Evolutionary conservation across 176 grass and related monocot genomes (phyloP), one percentile per base, ranked within the genome.

Genomic region (Oryza australiensis): DNA sequence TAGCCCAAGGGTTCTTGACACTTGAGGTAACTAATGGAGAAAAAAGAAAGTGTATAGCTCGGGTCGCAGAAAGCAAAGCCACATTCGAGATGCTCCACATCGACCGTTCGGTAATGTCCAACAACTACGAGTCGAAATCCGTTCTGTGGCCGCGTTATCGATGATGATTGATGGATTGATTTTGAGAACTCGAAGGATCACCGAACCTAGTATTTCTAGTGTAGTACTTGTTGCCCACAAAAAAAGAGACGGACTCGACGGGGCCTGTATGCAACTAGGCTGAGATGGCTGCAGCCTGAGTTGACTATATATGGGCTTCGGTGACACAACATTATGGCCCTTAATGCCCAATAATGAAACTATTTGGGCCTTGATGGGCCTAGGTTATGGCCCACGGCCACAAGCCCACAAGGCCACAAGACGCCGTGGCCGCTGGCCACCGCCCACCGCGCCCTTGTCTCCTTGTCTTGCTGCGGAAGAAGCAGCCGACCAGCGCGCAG

Each of bases 1-100:
- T 18, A 29, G 20, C 29, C 66, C 26, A 51, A 26, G 68, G 78
- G 29, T 65, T 79, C 35, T 72, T 59, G 59, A 79, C 84, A 57
- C 30, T 69, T 46, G 68, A 37, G 22, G 20, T 60, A 53, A 22
- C 18, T 13, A 20, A 20, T 13, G 16, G 45, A 48, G 15, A 16
- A 48, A 48, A 46, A 9, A 34, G 33, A 11, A 12, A 22, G 5
- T 16, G 34, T 18, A 3, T 18, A 1, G 45, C 2, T 59, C 59
- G 30, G 18, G 23, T 65, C 16, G 68, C 43, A 18, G 0, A 74
- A 57, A 18, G 69, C 69, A 80, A 86, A 46, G 26, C 45, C 29
- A 23, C 46, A 26, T 73, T 49, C 48, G 57, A 72, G 57, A 72
- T 60, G 48, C 28, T 55, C 67, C 34, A 1, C 9, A 28, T 30